Percentiles rank a stretch among this genome's conserved stretches.
Evolutionary conservation across 257 asterid species (phyloP).

Genomic region (Penstemon newberryi): DNA sequence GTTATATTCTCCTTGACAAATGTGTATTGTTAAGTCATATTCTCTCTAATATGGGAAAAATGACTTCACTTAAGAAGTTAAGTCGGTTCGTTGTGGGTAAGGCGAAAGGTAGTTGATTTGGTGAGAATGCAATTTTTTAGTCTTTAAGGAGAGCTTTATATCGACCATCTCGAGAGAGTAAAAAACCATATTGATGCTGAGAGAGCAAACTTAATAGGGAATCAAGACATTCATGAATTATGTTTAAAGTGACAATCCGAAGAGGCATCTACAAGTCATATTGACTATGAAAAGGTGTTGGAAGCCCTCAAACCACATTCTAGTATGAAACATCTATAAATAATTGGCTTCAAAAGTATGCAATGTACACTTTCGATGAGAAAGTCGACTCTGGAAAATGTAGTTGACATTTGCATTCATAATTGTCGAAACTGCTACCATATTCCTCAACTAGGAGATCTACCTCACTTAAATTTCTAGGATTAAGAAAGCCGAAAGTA

Average conservation of each 20-base stretch:
- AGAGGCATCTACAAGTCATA: not conserved
- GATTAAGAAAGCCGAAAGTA: not conserved
- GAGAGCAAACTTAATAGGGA: conserved; percentile 19
- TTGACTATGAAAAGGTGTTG: conserved; percentile 21
- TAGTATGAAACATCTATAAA: not conserved
- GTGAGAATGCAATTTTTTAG: conserved; percentile 28
- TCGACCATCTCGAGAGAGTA: conserved; percentile 22
- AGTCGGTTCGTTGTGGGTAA: conserved; percentile 30
- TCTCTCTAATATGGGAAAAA: conserved; percentile 29
- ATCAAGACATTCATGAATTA: conserved; percentile 23
- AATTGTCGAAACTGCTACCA: not conserved
- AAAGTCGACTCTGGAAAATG: conserved; percentile 15
- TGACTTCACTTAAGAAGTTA: conserved; percentile 31
- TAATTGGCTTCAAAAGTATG: conserved; percentile 10
- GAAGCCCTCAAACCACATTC: conserved; percentile 30
- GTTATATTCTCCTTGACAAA: conserved; percentile 25
- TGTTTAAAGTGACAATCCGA: conserved; percentile 13
- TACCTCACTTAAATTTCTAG: conserved; percentile 16
- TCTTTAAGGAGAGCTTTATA: conserved; percentile 17
- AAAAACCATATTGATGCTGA: not conserved
- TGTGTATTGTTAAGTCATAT: conserved; percentile 22
- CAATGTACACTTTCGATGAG: conserved; percentile 24
- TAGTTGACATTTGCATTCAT: not conserved
- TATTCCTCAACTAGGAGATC: conserved; percentile 23
- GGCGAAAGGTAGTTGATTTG: conserved; percentile 20